Base-by-base conservation (phyloP, 1,284 basidiomycete species). In the Melampsora larici-populina region DNA sequence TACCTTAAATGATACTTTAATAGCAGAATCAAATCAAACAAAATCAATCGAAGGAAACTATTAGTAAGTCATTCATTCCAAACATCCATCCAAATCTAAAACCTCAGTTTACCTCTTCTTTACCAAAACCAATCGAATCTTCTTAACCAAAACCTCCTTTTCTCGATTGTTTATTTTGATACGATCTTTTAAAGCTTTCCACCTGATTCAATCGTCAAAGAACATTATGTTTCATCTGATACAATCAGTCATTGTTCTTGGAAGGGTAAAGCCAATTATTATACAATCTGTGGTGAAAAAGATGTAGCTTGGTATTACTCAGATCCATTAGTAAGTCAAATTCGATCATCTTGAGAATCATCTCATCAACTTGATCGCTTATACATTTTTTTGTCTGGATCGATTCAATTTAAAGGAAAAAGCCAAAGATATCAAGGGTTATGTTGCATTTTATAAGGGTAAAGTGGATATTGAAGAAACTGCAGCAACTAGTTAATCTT, bases 371-470 rank as follows among this genome's bases (percentile, higher is more conserved):
- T 36, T 9, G 36, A 36, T 36, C 36, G 3, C 36, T 36, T 36
- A 36, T 55, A 5, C 24, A 5, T 3, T 15, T 55, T 21, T 55
- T 55, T 3, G 3, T 55, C 48, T 49, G 48, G 21, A 11, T 49
- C 21, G 48, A 11, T 21, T 49, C 21, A 11, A 49, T 49, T 11
- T 49, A 49, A 67, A 80, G 26, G 80, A 79, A 58, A 58, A 74
- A n/a, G 82, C 82, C 9, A 79, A 80, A 55, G 72, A 81, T 18
- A 79, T 82, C 69, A 79, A 81, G 67, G 75, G 76, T 31, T 80
- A 79, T 69, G 80, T 83, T n/a, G 83, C 83, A 8, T 83, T 84
- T 72, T 82, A 83, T 80, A 82, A 82, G 79, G 81, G 79, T 79
- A 82, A 82, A 78, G 82, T 82, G 29, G 75, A 80, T 24, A 73